phyloP scores from a whole-genome alignment of 2,329 filamentous ascomycete species.

The Claviceps sp. region DNA sequence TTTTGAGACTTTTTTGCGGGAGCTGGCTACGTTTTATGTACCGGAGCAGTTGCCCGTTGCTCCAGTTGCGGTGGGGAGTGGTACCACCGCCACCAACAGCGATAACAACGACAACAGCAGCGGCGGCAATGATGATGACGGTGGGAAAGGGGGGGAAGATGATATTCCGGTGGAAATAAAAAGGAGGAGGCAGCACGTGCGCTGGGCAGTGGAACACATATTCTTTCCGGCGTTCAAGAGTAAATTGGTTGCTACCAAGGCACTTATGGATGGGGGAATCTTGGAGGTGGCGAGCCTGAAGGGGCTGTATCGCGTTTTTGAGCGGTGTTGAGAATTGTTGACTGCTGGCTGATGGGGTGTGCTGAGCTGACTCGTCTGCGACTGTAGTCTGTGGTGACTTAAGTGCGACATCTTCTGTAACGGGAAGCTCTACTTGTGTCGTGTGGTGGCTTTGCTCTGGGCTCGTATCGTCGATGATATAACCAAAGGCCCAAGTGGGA shows the following conservation, averaged over 20 bases:
- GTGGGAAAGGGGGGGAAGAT: slow-evolving; percentile 18
- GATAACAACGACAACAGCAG: neutral
- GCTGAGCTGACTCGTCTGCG: neutral
- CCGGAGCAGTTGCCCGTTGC: slow-evolving; percentile 64
- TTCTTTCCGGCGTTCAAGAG: slow-evolving; percentile 84
- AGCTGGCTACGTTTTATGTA: slow-evolving; percentile 81
- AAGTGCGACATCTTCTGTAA: too few species aligned
- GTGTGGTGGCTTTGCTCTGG: too few species aligned
- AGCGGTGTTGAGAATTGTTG: slow-evolving; percentile 54
- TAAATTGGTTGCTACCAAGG: slow-evolving; percentile 67
- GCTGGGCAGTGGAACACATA: slow-evolving; percentile 64
- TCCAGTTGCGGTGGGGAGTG: slow-evolving; percentile 8
- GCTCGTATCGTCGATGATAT: too few species aligned
- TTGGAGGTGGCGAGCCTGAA: slow-evolving; percentile 86
- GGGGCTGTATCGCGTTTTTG: slow-evolving; percentile 86
- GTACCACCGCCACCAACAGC: slow-evolving; percentile 3
- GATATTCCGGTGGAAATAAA: slow-evolving; percentile 34
- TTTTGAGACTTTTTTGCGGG: slow-evolving; percentile 71
- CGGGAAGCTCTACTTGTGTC: too few species aligned
- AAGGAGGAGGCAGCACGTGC: slow-evolving; percentile 54
- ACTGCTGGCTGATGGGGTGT: too few species aligned
- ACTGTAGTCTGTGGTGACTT: too few species aligned
- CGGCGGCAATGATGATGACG: neutral
- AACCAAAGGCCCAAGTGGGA: too few species aligned
- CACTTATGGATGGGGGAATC: slow-evolving; percentile 58